Conservation (phyloP, 2,329 filamentous ascomycete species). For the Stemphylium beticola region DNA sequence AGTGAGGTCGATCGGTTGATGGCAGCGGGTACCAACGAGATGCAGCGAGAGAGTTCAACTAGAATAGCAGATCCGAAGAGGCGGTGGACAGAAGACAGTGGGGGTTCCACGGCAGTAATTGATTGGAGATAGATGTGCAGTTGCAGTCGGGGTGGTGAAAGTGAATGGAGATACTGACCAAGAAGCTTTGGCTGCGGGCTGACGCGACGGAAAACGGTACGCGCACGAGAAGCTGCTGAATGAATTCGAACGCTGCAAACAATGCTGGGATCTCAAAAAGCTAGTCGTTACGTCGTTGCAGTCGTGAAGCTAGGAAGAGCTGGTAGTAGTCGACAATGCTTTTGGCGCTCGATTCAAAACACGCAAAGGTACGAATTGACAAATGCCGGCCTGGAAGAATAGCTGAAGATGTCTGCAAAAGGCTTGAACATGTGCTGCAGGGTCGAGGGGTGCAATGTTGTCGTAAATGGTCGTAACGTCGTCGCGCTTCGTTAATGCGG, state of each 20-base stretch:
- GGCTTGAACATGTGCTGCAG: conserved; percentile 30
- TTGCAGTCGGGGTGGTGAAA: neutral
- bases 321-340: conserved; percentile 33
- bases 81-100: conserved; percentile 4
- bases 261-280: conserved; percentile 48
- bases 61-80: conserved; percentile 12
- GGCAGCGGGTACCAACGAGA: conserved; percentile 33
- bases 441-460: conserved; percentile 18
- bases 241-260: conserved; percentile 48
- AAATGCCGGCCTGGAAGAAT: conserved; percentile 38
- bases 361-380: conserved; percentile 39
- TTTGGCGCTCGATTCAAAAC: conserved; percentile 41
- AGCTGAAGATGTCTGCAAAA: conserved; percentile 21
- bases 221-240: conserved; percentile 16
- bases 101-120: neutral
- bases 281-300: conserved; percentile 51
- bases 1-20: conserved; percentile 21
- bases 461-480: conserved; percentile 42
- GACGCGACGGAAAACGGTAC: conserved; percentile 19
- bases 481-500: conserved; percentile 40
- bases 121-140: neutral
- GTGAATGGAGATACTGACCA: conserved; percentile 22
- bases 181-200: conserved; percentile 20
- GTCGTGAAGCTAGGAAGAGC: conserved; percentile 43
- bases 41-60: conserved; percentile 27